A percentile compares a stretch with the other conserved stretches of the same genome.
Evolutionary conservation across 2,329 filamentous ascomycete species (phyloP).

Genomic region (Salinomyces thailandicus): DNA sequence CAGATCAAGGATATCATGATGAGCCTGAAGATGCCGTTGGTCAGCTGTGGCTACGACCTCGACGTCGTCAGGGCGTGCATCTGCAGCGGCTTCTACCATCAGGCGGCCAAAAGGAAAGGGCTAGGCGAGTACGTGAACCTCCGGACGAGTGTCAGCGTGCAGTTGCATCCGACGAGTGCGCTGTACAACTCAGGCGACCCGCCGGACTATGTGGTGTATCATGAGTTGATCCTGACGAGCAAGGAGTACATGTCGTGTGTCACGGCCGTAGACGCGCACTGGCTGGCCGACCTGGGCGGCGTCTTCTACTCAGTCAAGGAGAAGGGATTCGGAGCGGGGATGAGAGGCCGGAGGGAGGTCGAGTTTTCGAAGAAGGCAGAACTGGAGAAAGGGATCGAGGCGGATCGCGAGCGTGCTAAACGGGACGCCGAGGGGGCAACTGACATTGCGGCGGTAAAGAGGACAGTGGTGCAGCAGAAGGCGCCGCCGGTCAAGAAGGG

Average conservation of each 20-base stretch:
- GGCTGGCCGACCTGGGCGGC: slow-evolving; percentile 90
- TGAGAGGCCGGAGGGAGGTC: slow-evolving; percentile 18
- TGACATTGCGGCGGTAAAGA: slow-evolving; percentile 7
- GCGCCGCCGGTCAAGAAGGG: slow-evolving; percentile 13
- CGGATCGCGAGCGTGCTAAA: slow-evolving; percentile 15
- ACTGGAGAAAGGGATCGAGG: slow-evolving; percentile 20
- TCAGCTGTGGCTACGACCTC: slow-evolving; percentile 92
- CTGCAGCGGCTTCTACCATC: slow-evolving; percentile 95
- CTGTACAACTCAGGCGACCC: slow-evolving; percentile 88
- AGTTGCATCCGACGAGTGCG: slow-evolving; percentile 86
- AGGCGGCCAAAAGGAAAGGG: slow-evolving; percentile 90
- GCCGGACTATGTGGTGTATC: slow-evolving; percentile 94
- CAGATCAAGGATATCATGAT: slow-evolving; percentile 91
- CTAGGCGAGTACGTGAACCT: slow-evolving; percentile 97
- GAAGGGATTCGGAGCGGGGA: slow-evolving; percentile 55
- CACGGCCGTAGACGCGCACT: slow-evolving; percentile 89
- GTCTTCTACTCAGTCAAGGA: slow-evolving; percentile 98
- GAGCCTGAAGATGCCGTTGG: slow-evolving; percentile 78
- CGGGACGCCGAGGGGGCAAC: slow-evolving; percentile 11
- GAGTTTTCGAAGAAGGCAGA: slow-evolving; percentile 24
- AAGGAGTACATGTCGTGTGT: slow-evolving; percentile 99
- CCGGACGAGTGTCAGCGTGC: slow-evolving; percentile 84
- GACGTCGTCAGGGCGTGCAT: slow-evolving; percentile 93
- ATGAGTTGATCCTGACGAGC: slow-evolving; percentile 90
- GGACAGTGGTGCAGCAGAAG: slow-evolving; percentile 6